phyloP scores from a whole-genome alignment of 2,329 filamentous ascomycete genomes.

The Trichoderma harzianum region DNA sequence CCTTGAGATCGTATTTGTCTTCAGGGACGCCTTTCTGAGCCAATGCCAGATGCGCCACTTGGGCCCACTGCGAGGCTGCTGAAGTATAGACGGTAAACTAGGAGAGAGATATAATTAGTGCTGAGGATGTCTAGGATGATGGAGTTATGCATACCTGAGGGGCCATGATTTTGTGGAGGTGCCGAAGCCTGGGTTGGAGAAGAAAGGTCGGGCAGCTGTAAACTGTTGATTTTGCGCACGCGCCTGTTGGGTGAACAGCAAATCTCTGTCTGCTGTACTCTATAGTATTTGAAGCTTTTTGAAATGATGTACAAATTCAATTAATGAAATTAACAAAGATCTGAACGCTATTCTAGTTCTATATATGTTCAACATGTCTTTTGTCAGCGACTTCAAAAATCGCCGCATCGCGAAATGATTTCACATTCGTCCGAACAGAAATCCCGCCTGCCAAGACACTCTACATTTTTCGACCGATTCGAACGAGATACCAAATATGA shows the following conservation, averaged over 20 bases:
- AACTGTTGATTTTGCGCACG: background rate
- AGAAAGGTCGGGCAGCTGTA: background rate
- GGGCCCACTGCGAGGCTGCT: constrained; percentile 23
- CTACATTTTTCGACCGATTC: background rate
- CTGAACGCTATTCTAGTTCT: background rate
- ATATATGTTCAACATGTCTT: background rate
- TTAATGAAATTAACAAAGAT: background rate
- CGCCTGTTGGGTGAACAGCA: background rate
- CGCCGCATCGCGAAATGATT: background rate
- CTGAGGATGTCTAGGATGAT: background rate
- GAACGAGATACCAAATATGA: background rate
- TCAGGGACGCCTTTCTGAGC: constrained; percentile 21
- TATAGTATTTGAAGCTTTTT: background rate
- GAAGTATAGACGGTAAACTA: constrained; percentile 23
- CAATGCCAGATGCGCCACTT: constrained; percentile 22
- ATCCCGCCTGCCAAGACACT: background rate
- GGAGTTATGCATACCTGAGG: background rate
- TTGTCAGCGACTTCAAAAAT: background rate
- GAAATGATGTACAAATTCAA: background rate
- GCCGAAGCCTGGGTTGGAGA: background rate
- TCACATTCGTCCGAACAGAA: background rate
- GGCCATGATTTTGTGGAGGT: background rate
- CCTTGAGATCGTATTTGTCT: constrained; percentile 20
- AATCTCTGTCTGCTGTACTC: background rate
- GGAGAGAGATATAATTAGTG: background rate